Evolutionary conservation across 2,329 filamentous ascomycete species (phyloP).

Genomic region (Pseudocercospora cruenta): DNA sequence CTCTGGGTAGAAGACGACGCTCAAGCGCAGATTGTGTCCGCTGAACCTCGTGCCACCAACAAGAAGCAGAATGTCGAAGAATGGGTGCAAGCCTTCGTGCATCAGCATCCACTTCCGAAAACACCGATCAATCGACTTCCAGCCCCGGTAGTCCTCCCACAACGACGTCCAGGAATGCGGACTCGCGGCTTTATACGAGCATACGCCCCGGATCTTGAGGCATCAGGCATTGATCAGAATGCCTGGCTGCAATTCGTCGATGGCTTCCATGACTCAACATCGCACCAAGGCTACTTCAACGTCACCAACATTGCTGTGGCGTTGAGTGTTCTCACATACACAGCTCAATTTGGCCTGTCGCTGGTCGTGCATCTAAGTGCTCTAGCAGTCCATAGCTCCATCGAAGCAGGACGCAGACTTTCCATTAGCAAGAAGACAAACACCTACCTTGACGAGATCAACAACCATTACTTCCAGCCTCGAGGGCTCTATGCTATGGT

Average conservation of each 20-base stretch:
- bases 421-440: conserved; percentile 46
- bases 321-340: conserved; percentile 6
- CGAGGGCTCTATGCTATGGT: conserved; percentile 57
- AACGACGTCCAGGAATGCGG: conserved; percentile 52
- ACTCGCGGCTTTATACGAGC: conserved; percentile 54
- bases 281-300: conserved; percentile 39
- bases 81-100: conserved; percentile 12
- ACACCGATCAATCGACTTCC: conserved; percentile 29
- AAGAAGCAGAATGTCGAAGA: background rate
- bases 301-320: conserved; percentile 13
- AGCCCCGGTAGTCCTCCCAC: conserved; percentile 55
- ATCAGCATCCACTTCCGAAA: background rate
- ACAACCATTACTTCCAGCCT: conserved; percentile 58
- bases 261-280: conserved; percentile 42
- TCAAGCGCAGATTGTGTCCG: background rate
- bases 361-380: conserved; percentile 8
- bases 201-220: conserved; percentile 52
- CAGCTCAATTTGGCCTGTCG: background rate
- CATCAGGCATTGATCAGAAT: conserved; percentile 49
- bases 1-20: conserved; percentile 25
- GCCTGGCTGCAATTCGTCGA: conserved; percentile 53
- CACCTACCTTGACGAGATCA: conserved; percentile 57
- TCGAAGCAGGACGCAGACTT: conserved; percentile 45
- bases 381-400: conserved; percentile 44
- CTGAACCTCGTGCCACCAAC: background rate